Evolutionary conservation across 1,284 basidiomycete species (phyloP).

Genomic region (Anthracocystis walkeri): DNA sequence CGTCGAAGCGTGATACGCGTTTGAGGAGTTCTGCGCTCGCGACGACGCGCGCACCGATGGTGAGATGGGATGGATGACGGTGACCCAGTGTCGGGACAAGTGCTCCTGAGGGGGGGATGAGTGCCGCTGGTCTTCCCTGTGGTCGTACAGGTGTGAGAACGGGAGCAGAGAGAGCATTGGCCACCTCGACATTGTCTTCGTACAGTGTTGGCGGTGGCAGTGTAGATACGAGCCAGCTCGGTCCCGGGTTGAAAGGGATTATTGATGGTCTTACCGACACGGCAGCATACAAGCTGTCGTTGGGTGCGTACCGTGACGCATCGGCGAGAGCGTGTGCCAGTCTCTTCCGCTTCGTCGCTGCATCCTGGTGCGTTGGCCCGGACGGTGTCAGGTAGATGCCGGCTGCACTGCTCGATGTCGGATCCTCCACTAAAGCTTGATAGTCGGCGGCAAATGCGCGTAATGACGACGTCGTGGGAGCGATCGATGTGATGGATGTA

Average conservation of each 20-base stretch:
- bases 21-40: conserved; percentile 52
- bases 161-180: conserved; percentile 51
- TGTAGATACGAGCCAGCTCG: conserved; percentile 64
- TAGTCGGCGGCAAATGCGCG: conserved; percentile 61
- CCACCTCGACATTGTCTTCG: conserved; percentile 54
- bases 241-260: conserved; percentile 54
- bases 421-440: conserved; percentile 54
- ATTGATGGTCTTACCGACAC: conserved; percentile 56
- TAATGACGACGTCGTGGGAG: conserved; percentile 47
- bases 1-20: conserved; percentile 54
- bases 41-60: conserved; percentile 55
- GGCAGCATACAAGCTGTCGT: conserved; percentile 62
- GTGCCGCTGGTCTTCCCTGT: conserved; percentile 58
- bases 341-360: conserved; percentile 53
- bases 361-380: conserved; percentile 47
- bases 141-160: conserved; percentile 62
- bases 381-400: conserved; percentile 56
- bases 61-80: conserved; percentile 57
- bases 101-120: conserved; percentile 55
- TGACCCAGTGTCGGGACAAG: conserved; percentile 58
- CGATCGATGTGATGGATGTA: conserved; percentile 25
- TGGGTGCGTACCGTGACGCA: conserved; percentile 57
- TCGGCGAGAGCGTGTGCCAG: conserved; percentile 61
- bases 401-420: conserved; percentile 34
- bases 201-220: conserved; percentile 51